Evolutionary conservation across 345 rosid genomes (phyloP), one percentile per base, ranked within the genome.

Genomic region (Trapa incisa): DNA sequence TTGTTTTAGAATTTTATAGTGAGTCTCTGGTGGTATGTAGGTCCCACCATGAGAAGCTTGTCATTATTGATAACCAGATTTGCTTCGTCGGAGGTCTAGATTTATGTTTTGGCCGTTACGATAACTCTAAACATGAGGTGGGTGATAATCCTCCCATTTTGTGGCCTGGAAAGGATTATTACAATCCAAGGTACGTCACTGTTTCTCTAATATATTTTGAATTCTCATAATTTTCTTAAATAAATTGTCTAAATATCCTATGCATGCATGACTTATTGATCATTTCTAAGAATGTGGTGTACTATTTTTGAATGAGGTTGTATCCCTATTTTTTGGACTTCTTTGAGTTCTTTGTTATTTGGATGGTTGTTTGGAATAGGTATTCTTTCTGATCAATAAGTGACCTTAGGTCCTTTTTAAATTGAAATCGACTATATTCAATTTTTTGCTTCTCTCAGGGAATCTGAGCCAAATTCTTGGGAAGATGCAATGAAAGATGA

Each of bases 401-500:
- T 22, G 29, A 22, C 29, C 29, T 22, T 22, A 22, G 29, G 29
- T 22, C 29, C 29, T 22, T 22, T 22, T 22, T 22, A 22, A 22
- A 22, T 22, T 22, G 29, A 22, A 22, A 22, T 22, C 29, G 61
- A 74, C 62, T 37, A 67, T 37, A 47, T 71, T 37, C 61, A 2
- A 32, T 8, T 58, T 17, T 35, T 5, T 29, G 63, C 62, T 56
- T 79, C 29, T 22, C 12, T 68, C 72, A 95, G 99, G 86, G 99
- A 95, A 84, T 95, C 96, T 74, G 99, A 95, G 80, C 99, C 99
- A 72, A 91, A 91, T 84, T 89, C 99, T 42, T 95, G 98, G 99
- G 99, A 95, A 85, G 99, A 91, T 77, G 83, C 84, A 39, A 79
- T 89, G 96, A 86, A 78, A 78, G 99, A 95, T 78, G 99, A 95